Percentiles rank a stretch among this genome's conserved stretches.
Evolutionary conservation across 805 yeast genomes (phyloP).

Genomic region (Cyberlindnera samutprakarnensis): DNA sequence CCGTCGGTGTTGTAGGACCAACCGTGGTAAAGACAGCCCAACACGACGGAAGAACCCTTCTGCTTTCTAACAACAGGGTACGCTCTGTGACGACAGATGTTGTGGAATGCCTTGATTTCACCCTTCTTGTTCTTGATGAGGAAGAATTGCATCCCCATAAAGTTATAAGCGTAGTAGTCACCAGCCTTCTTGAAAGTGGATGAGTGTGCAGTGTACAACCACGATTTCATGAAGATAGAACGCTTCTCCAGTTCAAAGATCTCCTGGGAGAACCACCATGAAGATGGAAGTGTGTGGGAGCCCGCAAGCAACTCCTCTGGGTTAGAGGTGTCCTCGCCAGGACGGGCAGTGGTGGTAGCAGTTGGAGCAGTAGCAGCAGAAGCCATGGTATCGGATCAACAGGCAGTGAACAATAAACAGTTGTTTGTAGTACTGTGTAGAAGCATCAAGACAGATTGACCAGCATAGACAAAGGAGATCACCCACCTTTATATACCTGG

Average conservation of each 20-base stretch:
- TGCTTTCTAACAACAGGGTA: slow-evolving; percentile 55
- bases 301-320: slow-evolving; percentile 22
- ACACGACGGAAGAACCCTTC: slow-evolving; percentile 47
- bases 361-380: slow-evolving; percentile 1
- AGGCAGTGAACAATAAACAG: too few species aligned
- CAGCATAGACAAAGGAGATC: too few species aligned
- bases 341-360: not conserved
- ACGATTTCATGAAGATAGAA: slow-evolving; percentile 47
- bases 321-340: not conserved
- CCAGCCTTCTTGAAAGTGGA: slow-evolving; percentile 51
- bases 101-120: slow-evolving; percentile 51
- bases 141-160: slow-evolving; percentile 49
- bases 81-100: slow-evolving; percentile 60
- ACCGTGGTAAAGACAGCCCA: slow-evolving; percentile 59
- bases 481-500: too few species aligned
- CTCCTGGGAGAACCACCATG: slow-evolving; percentile 59
- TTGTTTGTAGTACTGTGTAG: too few species aligned
- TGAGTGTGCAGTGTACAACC: slow-evolving; percentile 47
- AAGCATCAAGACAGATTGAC: too few species aligned
- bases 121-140: slow-evolving; percentile 47
- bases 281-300: slow-evolving; percentile 52
- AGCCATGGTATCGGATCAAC: not conserved
- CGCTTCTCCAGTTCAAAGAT: slow-evolving; percentile 52
- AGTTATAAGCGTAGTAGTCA: slow-evolving; percentile 43
- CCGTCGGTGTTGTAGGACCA: slow-evolving; percentile 64